Conservation (phyloP, 139 green algal species). For the Chlorella sorokiniana region DNA sequence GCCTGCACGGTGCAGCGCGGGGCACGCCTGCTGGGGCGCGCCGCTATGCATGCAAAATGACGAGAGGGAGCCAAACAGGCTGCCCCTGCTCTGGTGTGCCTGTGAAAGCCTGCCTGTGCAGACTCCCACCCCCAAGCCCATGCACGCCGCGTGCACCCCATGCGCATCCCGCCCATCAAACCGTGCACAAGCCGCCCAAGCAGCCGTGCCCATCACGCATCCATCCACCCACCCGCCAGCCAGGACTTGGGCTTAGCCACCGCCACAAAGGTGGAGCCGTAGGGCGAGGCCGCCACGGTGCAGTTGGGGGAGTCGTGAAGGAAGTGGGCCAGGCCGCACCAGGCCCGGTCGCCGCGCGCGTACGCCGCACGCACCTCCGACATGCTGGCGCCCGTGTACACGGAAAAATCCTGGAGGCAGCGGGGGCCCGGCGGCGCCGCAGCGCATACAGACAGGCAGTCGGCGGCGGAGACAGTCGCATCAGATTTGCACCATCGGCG, state of each 20-base stretch:
- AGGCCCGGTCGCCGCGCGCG: conserved; percentile 22
- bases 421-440: not conserved
- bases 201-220: not conserved
- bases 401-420: conserved; percentile 39
- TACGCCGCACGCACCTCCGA: conserved; percentile 23
- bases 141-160: no score
- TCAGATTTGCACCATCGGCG: not conserved
- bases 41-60: no score
- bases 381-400: conserved; percentile 35
- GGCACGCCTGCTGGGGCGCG: no score
- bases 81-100: no score
- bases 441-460: not conserved
- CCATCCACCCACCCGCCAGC: conserved; percentile 7
- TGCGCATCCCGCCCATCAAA: no score
- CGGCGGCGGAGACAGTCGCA: not conserved
- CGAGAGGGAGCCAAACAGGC: no score
- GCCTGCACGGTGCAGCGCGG: no score
- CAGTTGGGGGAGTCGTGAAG: conserved; percentile 25
- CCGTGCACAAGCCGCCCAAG: not conserved
- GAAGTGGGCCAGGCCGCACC: conserved; percentile 47
- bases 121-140: no score
- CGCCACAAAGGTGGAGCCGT: conserved; percentile 40
- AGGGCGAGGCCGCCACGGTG: conserved; percentile 27
- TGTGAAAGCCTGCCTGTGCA: no score
- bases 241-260: conserved; percentile 39